A percentile compares a stretch with the other conserved stretches of the same genome.
These are phyloP conservation scores for Solanum tacnaense DNA, from an alignment of 257 asterid genomes.

Conservation along the genomic window DNA sequence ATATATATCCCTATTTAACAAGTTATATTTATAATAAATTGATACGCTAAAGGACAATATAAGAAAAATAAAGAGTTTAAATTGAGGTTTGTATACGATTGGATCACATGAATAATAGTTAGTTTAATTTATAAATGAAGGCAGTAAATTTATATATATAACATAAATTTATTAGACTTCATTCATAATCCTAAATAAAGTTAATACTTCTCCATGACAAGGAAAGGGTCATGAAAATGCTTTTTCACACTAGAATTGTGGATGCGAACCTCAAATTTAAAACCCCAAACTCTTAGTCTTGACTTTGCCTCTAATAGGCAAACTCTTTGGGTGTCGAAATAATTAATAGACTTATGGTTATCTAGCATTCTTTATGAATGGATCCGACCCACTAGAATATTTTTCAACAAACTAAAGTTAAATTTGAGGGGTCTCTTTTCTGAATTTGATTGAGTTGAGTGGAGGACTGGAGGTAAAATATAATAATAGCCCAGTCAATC, in stretches of 20 bases:
- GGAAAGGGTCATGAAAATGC: accelerated
- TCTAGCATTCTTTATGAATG: no score
- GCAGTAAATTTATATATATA: background rate
- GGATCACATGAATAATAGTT: background rate
- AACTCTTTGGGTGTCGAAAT: background rate
- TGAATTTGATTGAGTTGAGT: no score
- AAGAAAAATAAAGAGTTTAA: background rate
- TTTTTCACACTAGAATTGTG: accelerated
- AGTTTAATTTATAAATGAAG: background rate
- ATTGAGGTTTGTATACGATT: background rate
- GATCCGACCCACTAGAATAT: no score
- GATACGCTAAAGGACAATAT: background rate
- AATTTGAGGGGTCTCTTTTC: no score
- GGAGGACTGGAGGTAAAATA: no score
- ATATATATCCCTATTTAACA: no score
- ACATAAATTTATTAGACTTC: background rate
- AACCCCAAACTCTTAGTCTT: accelerated
- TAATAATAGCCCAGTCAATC: no score
- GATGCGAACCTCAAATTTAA: no score
- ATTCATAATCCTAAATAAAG: background rate
- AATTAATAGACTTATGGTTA: no score
- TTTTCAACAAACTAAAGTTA: no score
- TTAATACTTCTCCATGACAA: no score
- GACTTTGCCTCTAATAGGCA: no score
- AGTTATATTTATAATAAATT: background rate